Percentiles rank a stretch among this genome's conserved stretches.
phyloP scores from a whole-genome alignment of 2,329 filamentous ascomycete species.

The Pestalotiopsis sp. region DNA sequence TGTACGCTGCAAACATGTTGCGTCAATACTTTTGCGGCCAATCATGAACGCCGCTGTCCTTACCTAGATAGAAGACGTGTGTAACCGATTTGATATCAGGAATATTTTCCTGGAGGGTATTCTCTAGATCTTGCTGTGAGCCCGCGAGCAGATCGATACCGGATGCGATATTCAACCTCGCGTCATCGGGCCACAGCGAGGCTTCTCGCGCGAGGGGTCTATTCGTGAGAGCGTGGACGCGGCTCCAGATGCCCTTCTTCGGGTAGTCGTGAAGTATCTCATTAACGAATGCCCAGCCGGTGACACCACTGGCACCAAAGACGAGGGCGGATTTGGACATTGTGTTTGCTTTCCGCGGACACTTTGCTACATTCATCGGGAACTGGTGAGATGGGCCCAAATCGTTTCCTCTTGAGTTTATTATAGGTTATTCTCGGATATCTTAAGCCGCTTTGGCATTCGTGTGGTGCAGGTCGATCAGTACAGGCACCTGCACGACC shows the following conservation, averaged over 20 bases:
- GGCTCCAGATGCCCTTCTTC: constrained; percentile 41
- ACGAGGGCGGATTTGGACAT: background rate
- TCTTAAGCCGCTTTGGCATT: background rate
- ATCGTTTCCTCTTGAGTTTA: background rate
- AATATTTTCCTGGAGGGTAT: constrained; percentile 29
- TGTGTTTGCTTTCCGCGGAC: background rate
- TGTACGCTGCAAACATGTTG: constrained; percentile 32
- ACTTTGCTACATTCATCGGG: background rate
- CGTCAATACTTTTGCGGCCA: background rate
- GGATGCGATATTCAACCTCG: background rate
- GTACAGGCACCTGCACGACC: background rate
- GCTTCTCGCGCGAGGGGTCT: constrained; percentile 34
- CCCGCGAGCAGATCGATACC: background rate
- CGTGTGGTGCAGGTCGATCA: background rate
- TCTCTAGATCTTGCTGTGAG: background rate
- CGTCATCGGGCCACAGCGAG: constrained; percentile 14
- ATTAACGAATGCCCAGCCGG: constrained; percentile 52
- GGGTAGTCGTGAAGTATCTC: constrained; percentile 49
- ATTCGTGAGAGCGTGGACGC: constrained; percentile 50
- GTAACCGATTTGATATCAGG: constrained; percentile 39
- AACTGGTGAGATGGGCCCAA: background rate
- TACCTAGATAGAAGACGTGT: constrained; percentile 45
- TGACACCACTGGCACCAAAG: constrained; percentile 47
- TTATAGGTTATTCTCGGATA: background rate
- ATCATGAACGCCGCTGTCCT: background rate